Conservation (phyloP, 2,329 filamentous ascomycete genomes). For the Ceratocystis eucalypticola region DNA sequence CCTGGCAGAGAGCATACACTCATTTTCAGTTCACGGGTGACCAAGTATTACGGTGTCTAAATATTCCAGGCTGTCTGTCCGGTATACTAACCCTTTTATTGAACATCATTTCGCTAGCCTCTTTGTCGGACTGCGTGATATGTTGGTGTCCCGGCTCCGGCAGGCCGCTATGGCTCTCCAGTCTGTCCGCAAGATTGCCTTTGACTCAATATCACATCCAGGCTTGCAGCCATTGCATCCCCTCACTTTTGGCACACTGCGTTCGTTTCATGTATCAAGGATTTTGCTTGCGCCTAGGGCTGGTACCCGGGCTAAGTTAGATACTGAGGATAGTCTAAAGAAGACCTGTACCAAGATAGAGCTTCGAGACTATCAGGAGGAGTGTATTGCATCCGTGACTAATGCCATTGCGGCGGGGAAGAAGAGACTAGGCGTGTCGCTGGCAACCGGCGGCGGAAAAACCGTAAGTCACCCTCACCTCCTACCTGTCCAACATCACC, state of each 20-base stretch:
- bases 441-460: constrained; percentile 82
- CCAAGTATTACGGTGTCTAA: too few species aligned
- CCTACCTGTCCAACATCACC: background rate
- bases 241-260: background rate
- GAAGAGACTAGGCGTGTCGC: constrained; percentile 67
- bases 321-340: background rate
- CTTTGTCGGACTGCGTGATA: background rate
- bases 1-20: too few species aligned
- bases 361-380: constrained; percentile 76
- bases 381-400: constrained; percentile 75
- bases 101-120: background rate
- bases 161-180: background rate
- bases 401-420: constrained; percentile 54
- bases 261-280: background rate
- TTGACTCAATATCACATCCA: background rate
- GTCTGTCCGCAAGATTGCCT: background rate
- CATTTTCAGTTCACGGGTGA: too few species aligned
- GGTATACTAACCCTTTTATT: background rate
- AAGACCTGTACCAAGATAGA: constrained; percentile 30
- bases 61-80: background rate
- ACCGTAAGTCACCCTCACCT: constrained; percentile 41
- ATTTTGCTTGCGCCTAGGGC: background rate
- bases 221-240: background rate
- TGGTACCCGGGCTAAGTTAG: background rate
- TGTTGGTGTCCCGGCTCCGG: background rate